Conservation (phyloP, 306 rosid species). For the Arachis stenosperma region DNA sequence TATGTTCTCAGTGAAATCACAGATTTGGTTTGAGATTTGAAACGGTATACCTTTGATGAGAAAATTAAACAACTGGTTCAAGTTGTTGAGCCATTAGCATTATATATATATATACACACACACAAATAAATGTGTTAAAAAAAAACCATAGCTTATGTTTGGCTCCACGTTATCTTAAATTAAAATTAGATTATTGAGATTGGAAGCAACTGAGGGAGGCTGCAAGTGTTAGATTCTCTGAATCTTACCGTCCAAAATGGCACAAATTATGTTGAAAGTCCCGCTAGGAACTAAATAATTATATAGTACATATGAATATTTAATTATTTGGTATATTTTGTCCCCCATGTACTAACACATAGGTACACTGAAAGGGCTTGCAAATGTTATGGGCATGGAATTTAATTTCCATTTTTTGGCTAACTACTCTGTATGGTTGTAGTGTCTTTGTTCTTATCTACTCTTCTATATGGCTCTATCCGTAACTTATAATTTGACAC, state of each 20-base stretch:
- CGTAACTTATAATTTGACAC: not conserved
- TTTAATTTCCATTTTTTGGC: not conserved
- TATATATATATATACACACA: slow-evolving; percentile 33
- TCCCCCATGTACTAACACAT: too few relatives aligned
- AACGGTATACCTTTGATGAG: slow-evolving; percentile 14
- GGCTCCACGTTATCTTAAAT: slow-evolving; percentile 5
- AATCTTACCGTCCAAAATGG: slow-evolving; percentile 42
- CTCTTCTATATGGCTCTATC: not conserved
- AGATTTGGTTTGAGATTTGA: slow-evolving; percentile 18
- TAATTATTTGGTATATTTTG: too few relatives aligned
- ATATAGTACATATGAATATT: too few relatives aligned
- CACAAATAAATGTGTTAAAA: slow-evolving; percentile 1
- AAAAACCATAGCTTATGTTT: not conserved
- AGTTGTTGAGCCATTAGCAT: slow-evolving; percentile 19
- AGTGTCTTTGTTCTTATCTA: not conserved
- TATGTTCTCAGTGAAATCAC: not conserved
- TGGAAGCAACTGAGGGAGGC: slow-evolving; percentile 53
- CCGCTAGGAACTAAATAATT: not conserved
- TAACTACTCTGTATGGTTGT: not conserved
- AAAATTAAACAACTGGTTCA: slow-evolving; percentile 15
- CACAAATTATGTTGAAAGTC: slow-evolving; percentile 32
- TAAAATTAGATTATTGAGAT: slow-evolving; percentile 1
- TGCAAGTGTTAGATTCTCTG: slow-evolving; percentile 36
- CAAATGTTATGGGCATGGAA: slow-evolving; percentile 1
- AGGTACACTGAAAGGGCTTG: not conserved